A percentile compares a stretch with the other conserved stretches of the same genome.
These are phyloP conservation scores for Metschnikowia drakensbergensis DNA, from an alignment of 805 yeast species.

Conservation along the genomic window DNA sequence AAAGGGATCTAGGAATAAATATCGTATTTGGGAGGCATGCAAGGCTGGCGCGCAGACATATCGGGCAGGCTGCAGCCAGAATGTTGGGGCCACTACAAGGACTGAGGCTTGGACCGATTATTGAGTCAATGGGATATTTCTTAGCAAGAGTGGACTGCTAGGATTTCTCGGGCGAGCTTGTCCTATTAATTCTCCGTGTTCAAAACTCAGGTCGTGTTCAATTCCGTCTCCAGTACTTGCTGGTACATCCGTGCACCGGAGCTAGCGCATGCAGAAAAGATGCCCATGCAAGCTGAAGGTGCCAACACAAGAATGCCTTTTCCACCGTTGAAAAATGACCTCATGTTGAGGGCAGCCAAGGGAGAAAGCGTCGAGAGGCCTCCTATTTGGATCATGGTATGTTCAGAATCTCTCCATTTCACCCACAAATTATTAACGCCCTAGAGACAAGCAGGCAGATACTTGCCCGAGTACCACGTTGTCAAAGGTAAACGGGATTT, in stretches of 20 bases:
- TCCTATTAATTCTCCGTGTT: no score
- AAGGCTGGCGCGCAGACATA: slow-evolving; percentile 4
- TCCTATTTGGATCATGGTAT: slow-evolving; percentile 92
- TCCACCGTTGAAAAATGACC: slow-evolving; percentile 81
- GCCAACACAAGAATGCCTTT: slow-evolving; percentile 33
- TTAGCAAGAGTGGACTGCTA: no score
- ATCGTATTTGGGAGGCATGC: background rate
- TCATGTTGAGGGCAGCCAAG: slow-evolving; percentile 85
- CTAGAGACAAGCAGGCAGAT: slow-evolving; percentile 92
- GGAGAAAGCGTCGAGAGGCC: slow-evolving; percentile 94
- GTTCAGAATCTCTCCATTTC: slow-evolving; percentile 15
- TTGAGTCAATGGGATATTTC: no score
- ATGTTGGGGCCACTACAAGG: background rate
- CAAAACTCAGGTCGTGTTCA: background rate
- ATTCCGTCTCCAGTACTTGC: background rate
- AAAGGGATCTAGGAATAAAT: background rate
- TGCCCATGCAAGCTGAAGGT: background rate
- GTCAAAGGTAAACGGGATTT: slow-evolving; percentile 85
- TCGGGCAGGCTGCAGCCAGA: background rate
- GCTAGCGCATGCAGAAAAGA: slow-evolving; percentile 3
- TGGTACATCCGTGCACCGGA: slow-evolving; percentile 1
- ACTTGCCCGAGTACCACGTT: slow-evolving; percentile 85
- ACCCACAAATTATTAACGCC: slow-evolving; percentile 8
- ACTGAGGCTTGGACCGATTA: background rate
- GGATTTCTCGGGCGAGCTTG: no score